phyloP scores from a whole-genome alignment of 176 grass and related monocot species.

The Triticum aestivum region DNA sequence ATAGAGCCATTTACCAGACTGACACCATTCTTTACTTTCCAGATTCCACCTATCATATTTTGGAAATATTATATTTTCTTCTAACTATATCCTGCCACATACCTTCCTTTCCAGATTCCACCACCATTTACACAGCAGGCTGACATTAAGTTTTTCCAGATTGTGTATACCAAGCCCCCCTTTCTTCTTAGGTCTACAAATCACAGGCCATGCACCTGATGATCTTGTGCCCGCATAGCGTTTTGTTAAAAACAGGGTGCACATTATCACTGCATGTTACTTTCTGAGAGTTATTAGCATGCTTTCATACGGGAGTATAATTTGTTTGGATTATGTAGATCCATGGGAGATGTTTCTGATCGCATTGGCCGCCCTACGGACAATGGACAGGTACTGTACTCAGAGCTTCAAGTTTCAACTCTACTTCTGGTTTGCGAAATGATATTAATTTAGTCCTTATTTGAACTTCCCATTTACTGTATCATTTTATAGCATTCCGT shows the following conservation, averaged over 20 bases:
- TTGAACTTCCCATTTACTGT: background rate
- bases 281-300: background rate
- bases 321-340: constrained; percentile 55
- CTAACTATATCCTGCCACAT: background rate
- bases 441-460: background rate
- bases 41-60: too few relatives aligned
- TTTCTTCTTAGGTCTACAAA: background rate
- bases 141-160: background rate
- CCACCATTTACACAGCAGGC: background rate
- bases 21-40: background rate
- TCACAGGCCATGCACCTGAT: background rate
- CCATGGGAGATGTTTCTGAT: constrained; percentile 99
- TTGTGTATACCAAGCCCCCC: background rate
- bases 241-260: background rate
- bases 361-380: constrained; percentile 97
- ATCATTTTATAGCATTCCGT: background rate
- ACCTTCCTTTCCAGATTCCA: background rate
- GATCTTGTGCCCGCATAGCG: background rate
- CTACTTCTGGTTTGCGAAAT: constrained; percentile 5
- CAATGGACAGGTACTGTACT: constrained; percentile 75
- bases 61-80: background rate
- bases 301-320: constrained; percentile 6
- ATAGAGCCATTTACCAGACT: background rate
- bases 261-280: background rate
- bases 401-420: background rate